These are phyloP conservation scores for Moricandia arvensis DNA, from an alignment of 345 rosid species.

Conservation along the genomic window DNA sequence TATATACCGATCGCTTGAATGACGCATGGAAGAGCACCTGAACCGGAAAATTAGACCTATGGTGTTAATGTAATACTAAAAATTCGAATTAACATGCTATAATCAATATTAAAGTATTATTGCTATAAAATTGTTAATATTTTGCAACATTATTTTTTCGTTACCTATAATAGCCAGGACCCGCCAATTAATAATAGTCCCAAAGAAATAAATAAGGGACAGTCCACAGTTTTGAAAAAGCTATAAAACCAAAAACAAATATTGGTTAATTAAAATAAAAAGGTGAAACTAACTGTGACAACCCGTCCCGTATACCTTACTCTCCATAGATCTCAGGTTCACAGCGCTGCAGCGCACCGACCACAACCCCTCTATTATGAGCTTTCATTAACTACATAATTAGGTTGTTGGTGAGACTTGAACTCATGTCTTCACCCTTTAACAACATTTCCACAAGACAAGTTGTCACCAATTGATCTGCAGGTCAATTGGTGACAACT, in stretches of 20 bases:
- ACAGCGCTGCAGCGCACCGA: no score
- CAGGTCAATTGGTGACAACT: no score
- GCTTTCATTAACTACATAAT: no score
- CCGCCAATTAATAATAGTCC: slow-evolving; percentile 38
- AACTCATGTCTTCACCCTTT: no score
- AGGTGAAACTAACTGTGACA: no score
- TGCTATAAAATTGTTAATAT: not conserved
- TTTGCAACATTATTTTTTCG: not conserved
- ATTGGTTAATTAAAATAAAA: not conserved
- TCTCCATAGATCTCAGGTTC: no score
- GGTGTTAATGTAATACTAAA: slow-evolving; percentile 14
- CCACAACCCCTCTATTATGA: no score
- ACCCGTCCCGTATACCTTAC: no score
- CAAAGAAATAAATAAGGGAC: slow-evolving; percentile 34
- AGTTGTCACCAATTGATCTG: no score
- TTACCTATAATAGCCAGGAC: slow-evolving; percentile 39
- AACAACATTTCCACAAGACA: no score
- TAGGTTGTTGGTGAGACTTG: no score
- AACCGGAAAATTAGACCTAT: not conserved
- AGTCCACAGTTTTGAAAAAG: slow-evolving; percentile 33
- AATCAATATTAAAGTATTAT: not conserved
- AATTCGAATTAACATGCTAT: not conserved
- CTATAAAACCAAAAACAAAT: slow-evolving; percentile 4
- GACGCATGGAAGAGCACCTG: slow-evolving; percentile 37
- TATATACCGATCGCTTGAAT: slow-evolving; percentile 41